Conservation (phyloP, 805 yeast species). For the Dipodascus albidus region DNA sequence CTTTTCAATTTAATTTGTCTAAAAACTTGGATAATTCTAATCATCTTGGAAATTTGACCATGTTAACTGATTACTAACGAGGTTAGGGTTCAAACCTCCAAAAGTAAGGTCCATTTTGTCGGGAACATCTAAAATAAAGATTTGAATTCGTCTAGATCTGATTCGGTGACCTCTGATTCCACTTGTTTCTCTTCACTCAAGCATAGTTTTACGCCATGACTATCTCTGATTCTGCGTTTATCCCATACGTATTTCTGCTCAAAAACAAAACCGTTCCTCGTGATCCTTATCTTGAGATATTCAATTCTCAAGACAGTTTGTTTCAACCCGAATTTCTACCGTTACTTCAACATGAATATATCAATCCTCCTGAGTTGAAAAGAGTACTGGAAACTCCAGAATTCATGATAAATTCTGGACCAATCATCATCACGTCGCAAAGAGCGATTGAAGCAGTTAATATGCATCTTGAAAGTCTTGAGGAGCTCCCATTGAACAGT, state of each 20-base stretch:
- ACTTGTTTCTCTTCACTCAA: not conserved
- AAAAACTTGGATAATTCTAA: too few relatives aligned
- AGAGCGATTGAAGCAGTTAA: constrained; percentile 72
- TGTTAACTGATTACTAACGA: too few relatives aligned
- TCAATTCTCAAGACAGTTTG: constrained; percentile 27
- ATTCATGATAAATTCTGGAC: constrained; percentile 31
- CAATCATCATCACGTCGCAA: constrained; percentile 76
- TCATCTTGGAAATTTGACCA: too few relatives aligned
- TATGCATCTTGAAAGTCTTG: constrained; percentile 6
- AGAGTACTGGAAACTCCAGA: constrained; percentile 32
- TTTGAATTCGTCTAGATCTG: not conserved
- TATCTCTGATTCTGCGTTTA: not conserved
- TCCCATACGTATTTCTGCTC: constrained; percentile 32
- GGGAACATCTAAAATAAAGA: not conserved
- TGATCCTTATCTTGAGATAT: constrained; percentile 50
- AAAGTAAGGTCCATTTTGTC: too few relatives aligned
- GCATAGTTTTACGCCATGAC: not conserved
- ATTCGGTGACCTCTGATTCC: not conserved
- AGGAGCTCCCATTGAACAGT: not conserved
- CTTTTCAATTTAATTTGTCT: too few relatives aligned
- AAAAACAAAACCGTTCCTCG: constrained; percentile 61
- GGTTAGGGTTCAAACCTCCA: too few relatives aligned
- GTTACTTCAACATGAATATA: constrained; percentile 52
- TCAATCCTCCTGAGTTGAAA: constrained; percentile 36
- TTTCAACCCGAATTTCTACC: constrained; percentile 51